phyloP scores from a whole-genome alignment of 176 grass and related monocot species.

The Hsuehochloa calcarea region DNA sequence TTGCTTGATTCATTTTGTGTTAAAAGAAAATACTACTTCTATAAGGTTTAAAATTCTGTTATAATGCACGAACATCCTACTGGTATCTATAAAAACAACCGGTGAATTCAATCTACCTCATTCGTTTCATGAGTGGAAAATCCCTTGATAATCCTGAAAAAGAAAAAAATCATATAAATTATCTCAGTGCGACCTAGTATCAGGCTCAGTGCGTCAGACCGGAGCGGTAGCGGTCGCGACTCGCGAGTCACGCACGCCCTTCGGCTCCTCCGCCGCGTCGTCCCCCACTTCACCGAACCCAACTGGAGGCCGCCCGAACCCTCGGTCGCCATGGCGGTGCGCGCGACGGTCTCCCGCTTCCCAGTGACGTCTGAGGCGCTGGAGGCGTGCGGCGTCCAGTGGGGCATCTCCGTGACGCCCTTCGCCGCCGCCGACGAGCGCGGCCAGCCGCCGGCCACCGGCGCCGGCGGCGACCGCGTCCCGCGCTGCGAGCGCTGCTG shows the following conservation, averaged over 20 bases:
- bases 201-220: conserved; percentile 11
- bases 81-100: too few species aligned
- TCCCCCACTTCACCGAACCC: background rate
- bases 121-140: too few species aligned
- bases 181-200: background rate
- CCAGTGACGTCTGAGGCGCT: conserved; percentile 47
- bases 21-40: too few species aligned
- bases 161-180: too few species aligned
- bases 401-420: conserved; percentile 78
- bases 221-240: background rate
- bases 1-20: too few species aligned
- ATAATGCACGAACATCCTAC: too few species aligned
- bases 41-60: too few species aligned
- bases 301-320: background rate
- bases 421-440: conserved; percentile 71
- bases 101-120: too few species aligned
- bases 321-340: conserved; percentile 51
- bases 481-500: conserved; percentile 94
- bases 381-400: conserved; percentile 63
- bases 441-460: conserved; percentile 45
- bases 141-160: too few species aligned
- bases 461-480: conserved; percentile 50
- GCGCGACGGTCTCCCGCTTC: conserved; percentile 74
- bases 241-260: background rate
- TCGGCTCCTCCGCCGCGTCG: background rate